Evolutionary conservation across 768 basidiomycete species (phyloP).

Genomic region (Melanogaster broomeanus): DNA sequence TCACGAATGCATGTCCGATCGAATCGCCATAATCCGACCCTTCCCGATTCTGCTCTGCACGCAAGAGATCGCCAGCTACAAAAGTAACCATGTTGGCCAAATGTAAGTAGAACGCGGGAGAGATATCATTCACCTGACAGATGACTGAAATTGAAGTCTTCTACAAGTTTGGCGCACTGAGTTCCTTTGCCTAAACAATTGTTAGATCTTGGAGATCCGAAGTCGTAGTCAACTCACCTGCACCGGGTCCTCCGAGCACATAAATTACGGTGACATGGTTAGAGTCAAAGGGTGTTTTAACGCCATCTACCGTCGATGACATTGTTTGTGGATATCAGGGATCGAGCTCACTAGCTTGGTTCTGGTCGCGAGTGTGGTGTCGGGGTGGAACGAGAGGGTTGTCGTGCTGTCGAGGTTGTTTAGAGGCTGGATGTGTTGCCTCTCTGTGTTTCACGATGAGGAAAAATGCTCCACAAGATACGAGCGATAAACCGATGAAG

Average conservation of each 20-base stretch:
- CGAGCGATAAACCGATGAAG: constrained; percentile 54
- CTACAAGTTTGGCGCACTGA: constrained; percentile 83
- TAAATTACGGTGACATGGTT: constrained; percentile 85
- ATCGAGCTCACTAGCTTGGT: constrained; percentile 7
- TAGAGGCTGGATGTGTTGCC: constrained; percentile 57
- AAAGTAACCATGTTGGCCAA: constrained; percentile 3
- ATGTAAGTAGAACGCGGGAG: constrained; percentile 6
- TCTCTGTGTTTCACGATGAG: constrained; percentile 57
- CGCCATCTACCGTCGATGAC: constrained; percentile 11
- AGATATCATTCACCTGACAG: constrained; percentile 69
- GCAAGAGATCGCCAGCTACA: constrained; percentile 93
- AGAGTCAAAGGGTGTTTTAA: constrained; percentile 55
- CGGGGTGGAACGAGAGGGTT: constrained; percentile 67
- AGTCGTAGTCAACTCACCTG: constrained; percentile 53
- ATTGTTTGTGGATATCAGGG: constrained; percentile 10
- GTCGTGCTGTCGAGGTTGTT: constrained; percentile 59
- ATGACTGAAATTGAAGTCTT: constrained; percentile 87
- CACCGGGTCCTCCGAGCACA: constrained; percentile 96
- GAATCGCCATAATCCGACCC: constrained; percentile 82
- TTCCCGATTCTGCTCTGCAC: constrained; percentile 88
- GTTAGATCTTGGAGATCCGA: constrained; percentile 4
- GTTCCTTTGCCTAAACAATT: constrained; percentile 84
- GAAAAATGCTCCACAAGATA: constrained; percentile 61
- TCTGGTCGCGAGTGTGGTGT: constrained; percentile 35
- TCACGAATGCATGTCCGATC: constrained; percentile 89